A percentile compares a stretch with the other conserved stretches of the same genome.
phyloP scores from a whole-genome alignment of 371 early-diverging fungal genomes.

The Mucor mucedo region DNA sequence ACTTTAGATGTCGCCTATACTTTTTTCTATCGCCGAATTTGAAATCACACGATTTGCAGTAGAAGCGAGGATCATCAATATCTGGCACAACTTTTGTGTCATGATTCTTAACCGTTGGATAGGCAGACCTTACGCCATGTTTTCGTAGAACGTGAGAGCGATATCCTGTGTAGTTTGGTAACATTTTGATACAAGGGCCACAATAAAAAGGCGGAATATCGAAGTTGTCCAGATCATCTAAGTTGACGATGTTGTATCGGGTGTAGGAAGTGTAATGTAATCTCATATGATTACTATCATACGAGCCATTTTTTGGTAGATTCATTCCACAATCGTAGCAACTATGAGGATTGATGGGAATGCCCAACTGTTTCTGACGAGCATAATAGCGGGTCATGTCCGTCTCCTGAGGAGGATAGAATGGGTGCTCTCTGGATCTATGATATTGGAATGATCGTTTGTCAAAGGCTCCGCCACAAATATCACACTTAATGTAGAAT shows the following conservation, averaged over 20 bases:
- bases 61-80: slow-evolving; percentile 5
- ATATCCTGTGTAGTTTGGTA: not conserved
- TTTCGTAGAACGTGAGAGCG: not conserved
- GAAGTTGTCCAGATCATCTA: not conserved
- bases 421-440: not conserved
- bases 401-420: not conserved
- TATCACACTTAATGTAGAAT: not conserved
- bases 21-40: not conserved
- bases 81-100: not conserved
- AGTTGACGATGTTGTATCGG: not conserved
- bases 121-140: not conserved
- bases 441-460: not conserved
- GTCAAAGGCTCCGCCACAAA: not conserved
- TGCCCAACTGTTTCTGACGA: not conserved
- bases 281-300: not conserved
- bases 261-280: too few relatives aligned
- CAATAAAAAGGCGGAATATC: not conserved
- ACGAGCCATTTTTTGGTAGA: not conserved
- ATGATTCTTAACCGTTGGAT: not conserved
- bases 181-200: not conserved
- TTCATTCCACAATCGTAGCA: not conserved
- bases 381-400: not conserved
- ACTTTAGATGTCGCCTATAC: not conserved
- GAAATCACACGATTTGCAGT: slow-evolving; percentile 1
- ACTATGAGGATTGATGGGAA: not conserved